phyloP scores from a whole-genome alignment of 768 basidiomycete genomes.

The Russula sp. region DNA sequence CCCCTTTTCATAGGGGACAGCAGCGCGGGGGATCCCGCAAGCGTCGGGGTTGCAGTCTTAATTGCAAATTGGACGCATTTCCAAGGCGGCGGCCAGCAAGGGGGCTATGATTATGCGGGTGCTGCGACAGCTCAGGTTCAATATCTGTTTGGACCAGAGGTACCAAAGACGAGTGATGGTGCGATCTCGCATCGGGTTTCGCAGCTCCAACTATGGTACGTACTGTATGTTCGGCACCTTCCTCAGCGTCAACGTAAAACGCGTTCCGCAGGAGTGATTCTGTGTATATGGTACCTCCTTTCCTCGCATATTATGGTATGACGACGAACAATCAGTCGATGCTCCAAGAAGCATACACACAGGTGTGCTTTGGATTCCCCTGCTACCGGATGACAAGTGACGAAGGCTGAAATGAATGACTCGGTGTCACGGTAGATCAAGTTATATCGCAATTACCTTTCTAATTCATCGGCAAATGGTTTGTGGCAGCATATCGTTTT shows the following conservation, averaged over 20 bases:
- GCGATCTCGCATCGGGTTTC: constrained; percentile 75
- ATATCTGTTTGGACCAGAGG: constrained; percentile 50
- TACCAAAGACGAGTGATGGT: constrained; percentile 65
- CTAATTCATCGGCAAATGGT: constrained; percentile 47
- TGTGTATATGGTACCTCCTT: constrained; percentile 84
- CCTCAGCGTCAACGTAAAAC: neutral
- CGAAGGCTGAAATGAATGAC: no score
- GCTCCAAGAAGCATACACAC: constrained; percentile 62
- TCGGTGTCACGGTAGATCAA: constrained; percentile 44
- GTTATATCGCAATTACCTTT: constrained; percentile 66
- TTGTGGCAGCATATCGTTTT: constrained; percentile 76
- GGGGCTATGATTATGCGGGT: constrained; percentile 48
- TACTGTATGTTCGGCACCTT: neutral
- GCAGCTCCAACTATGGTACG: constrained; percentile 71
- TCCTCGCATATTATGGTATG: constrained; percentile 81
- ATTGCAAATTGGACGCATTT: constrained; percentile 53
- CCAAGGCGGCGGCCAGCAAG: constrained; percentile 35
- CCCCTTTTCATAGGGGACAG: constrained; percentile 56
- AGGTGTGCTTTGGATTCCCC: constrained; percentile 35
- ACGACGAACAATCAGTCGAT: constrained; percentile 55
- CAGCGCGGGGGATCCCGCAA: constrained; percentile 75
- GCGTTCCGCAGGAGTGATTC: constrained; percentile 60
- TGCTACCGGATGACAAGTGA: neutral
- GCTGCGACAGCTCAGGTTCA: constrained; percentile 67
- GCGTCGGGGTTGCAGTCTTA: constrained; percentile 69